Base-by-base conservation (phyloP, 129 eudicot genomes). In the Helianthus tuberosus region DNA sequence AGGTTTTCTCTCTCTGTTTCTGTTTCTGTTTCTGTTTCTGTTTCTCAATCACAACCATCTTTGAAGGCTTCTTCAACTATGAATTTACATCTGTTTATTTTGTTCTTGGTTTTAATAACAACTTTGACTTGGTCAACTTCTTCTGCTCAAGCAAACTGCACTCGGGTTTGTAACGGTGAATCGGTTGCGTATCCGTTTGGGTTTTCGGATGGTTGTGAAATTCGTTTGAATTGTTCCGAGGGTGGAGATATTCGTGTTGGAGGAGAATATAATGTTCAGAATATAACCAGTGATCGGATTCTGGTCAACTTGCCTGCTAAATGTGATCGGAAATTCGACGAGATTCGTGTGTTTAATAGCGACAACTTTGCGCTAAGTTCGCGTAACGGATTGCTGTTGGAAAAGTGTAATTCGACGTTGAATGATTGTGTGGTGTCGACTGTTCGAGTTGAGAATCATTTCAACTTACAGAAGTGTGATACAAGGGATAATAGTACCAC, bases 161-260 rank as follows among this genome's bases (percentile, higher is more conserved):
- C 29, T 44, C 74, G 73, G 0, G 49, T 41, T 5, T 79, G 78
- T 48, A 16, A 11, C 17, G 38, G 62, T 4, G 38, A 14, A 1
- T 25, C 25, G 1, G 84, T 93, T 4, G 73, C 82, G 0, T 88
- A 86, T 46, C 98, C 98, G 6, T 93, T 93, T 51, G 98, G 98
- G 12, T 90, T 93, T 64, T 76, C 86, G 12, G 71, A 64, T 1
- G 88, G 77, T 5, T 90, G 93, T 29, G 52, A 11, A 23, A 88
- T 93, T 64, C 85, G 51, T 16, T 78, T 93, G 4, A 23, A 67
- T 15, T 93, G 98, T 66, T 74, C 66, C 0, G 20, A 0, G n/a
- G 71, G 9, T 11, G 83, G 71, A 2, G 78, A 39, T 15, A 64
- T 77, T 8, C 29, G 5, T 1, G 23, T 86, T 23, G 81, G 76